phyloP scores from a whole-genome alignment of 768 basidiomycete genomes.

The Chiua virens region DNA sequence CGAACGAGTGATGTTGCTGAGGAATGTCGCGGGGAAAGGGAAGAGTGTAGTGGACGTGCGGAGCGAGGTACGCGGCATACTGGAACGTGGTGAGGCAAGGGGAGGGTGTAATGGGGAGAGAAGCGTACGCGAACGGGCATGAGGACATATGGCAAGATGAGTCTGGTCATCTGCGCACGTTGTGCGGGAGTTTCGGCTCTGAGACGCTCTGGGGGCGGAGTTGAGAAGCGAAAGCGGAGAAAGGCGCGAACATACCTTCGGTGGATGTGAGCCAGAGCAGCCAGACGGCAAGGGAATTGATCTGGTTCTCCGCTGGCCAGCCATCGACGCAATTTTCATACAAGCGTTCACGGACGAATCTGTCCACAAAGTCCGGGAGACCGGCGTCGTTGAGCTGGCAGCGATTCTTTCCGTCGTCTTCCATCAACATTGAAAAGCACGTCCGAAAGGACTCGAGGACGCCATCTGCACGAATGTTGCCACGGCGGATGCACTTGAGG shows the following conservation, averaged over 20 bases:
- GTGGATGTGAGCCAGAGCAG: constrained; percentile 62
- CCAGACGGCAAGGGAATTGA: constrained; percentile 59
- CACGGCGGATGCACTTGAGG: constrained; percentile 30
- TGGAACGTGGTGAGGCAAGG: constrained; percentile 23
- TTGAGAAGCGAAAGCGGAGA: constrained; percentile 12
- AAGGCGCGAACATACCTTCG: constrained; percentile 37
- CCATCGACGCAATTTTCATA: constrained; percentile 44
- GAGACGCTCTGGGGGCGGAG: constrained; percentile 29
- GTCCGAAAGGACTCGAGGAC: constrained; percentile 41
- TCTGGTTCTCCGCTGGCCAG: constrained; percentile 55
- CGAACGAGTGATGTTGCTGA: constrained; percentile 28
- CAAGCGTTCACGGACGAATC: constrained; percentile 46
- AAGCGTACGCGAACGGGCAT: constrained; percentile 47
- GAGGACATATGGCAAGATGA: constrained; percentile 47
- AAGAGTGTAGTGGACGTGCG: constrained; percentile 58
- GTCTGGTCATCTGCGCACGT: constrained; percentile 29
- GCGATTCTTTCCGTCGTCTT: constrained; percentile 68
- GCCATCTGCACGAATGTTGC: constrained; percentile 33
- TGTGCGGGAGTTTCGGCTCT: constrained; percentile 25
- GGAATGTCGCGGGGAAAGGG: constrained; percentile 38
- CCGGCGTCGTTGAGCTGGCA: constrained; percentile 54
- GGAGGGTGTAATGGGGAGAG: not conserved
- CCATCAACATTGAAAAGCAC: constrained; percentile 56
- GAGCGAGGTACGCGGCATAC: constrained; percentile 60
- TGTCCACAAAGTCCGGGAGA: constrained; percentile 45